Base-by-base conservation (phyloP, 2,329 filamentous ascomycete species). In the Talaromyces atroroseus region DNA sequence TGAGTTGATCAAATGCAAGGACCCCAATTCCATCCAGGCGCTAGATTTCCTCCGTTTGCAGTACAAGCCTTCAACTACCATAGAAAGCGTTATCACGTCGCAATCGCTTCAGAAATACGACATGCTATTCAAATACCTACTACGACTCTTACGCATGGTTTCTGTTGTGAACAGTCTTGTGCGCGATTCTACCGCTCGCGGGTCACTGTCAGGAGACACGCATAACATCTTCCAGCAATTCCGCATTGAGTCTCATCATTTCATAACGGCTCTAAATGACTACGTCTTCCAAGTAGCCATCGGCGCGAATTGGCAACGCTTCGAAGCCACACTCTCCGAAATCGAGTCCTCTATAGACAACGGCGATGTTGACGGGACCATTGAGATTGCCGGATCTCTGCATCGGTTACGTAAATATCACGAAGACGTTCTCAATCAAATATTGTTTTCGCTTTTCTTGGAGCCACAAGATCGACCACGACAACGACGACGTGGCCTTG, bases 41-140 rank as follows among this genome's bases (percentile, higher is more conserved):
- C 78, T 97, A n/a, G 94, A 97, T 71, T 97, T 99, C 66, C 78
- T 99, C 16, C 84, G 90, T 1, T 76, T 99, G 7, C 88, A 91
- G 47, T 97, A 96, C 72, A 88, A 87, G 42, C 80, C 91, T 0
- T 87, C 91, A 0, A 71, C 81, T 0, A 83, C 89, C 1, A 76
- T 97, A 0, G 79, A 85, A 42, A 78, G 85, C 0, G 80, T 97
- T 59, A 85, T 99, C 44, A 91, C 90, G 0, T 78, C 84, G 0
- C 70, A 78, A 0, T 81, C 87, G 1, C 74, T 97, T 11, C 76
- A 84, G 54, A 90, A 90, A 63, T 97, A 96, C 65, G 94, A 97
- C 68, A 79, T 80, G 48, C 81, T 96, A 36, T 97, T 96, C 76
- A 88, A 85, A 63, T 80, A 90, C 16, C 75, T 96, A 0, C 77